Evolutionary conservation across 2,329 filamentous ascomycete species (phyloP).

Genomic region (Decorospora gaudefroyi): DNA sequence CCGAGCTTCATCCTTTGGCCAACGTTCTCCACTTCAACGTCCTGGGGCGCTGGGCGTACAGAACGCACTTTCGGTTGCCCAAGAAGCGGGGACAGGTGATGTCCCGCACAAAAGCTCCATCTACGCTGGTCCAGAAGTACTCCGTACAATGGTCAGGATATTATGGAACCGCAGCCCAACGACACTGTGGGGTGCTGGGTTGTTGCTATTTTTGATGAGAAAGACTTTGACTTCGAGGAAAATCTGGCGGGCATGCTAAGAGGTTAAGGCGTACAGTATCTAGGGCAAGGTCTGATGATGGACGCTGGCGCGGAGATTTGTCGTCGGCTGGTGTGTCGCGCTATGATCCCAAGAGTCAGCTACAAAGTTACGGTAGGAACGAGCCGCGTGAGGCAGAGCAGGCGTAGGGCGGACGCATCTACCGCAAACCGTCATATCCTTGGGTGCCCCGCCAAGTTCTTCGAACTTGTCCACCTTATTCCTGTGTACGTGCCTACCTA

Average conservation of each 20-base stretch:
- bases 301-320: constrained; percentile 37
- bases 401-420: not conserved
- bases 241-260: constrained; percentile 48
- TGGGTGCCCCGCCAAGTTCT: too few species aligned
- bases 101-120: constrained; percentile 45
- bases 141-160: constrained; percentile 38
- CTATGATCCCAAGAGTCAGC: constrained; percentile 44
- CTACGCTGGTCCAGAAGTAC: constrained; percentile 40
- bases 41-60: constrained; percentile 37
- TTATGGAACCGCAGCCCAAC: constrained; percentile 29
- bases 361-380: constrained; percentile 49
- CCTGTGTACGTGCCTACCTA: too few species aligned
- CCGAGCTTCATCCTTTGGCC: constrained; percentile 47
- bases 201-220: constrained; percentile 48
- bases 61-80: constrained; percentile 46
- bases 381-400: constrained; percentile 24
- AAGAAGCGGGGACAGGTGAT: constrained; percentile 48
- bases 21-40: constrained; percentile 33
- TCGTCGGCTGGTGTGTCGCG: constrained; percentile 44
- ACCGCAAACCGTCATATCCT: not conserved
- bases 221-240: constrained; percentile 48
- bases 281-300: constrained; percentile 46
- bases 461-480: too few species aligned
- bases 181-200: constrained; percentile 44
- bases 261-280: constrained; percentile 46